phyloP scores from a whole-genome alignment of 495 filamentous ascomycete genomes.

The Aspergillus diversus region DNA sequence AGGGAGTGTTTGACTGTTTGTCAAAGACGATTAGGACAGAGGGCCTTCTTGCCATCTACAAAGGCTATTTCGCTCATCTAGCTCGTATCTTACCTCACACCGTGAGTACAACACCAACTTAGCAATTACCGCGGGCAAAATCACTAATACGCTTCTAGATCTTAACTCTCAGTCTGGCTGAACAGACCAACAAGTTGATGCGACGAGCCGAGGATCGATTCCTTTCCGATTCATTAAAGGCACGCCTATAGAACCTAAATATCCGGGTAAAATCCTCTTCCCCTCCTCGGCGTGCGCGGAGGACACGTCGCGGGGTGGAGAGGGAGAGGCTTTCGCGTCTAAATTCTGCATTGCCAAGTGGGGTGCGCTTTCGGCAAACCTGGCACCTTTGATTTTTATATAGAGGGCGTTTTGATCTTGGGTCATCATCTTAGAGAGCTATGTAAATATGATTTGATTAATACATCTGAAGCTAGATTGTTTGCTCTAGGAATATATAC shows the following conservation, averaged over 20 bases:
- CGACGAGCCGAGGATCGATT: constrained; percentile 73
- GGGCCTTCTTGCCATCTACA: constrained; percentile 92
- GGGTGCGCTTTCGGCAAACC: constrained; percentile 4
- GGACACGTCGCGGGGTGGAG: not conserved
- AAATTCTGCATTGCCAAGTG: not conserved
- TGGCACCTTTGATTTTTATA: constrained; percentile 17
- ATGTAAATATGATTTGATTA: constrained; percentile 22
- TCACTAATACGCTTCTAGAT: constrained; percentile 52
- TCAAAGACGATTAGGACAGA: constrained; percentile 90
- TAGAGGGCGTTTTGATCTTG: constrained; percentile 27
- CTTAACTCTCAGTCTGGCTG: constrained; percentile 87
- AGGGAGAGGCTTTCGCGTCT: not conserved
- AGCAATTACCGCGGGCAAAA: not conserved
- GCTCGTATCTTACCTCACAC: constrained; percentile 95
- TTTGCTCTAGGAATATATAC: no score
- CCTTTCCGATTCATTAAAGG: constrained; percentile 53
- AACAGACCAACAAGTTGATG: constrained; percentile 95
- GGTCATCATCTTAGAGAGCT: constrained; percentile 20
- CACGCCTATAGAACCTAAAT: constrained; percentile 41
- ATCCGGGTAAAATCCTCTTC: not conserved
- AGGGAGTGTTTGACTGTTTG: constrained; percentile 88
- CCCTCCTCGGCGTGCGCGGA: not conserved
- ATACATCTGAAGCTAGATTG: not conserved
- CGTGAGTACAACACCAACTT: constrained; percentile 41
- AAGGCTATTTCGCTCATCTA: constrained; percentile 94